These are phyloP conservation scores for Lipomyces spencermartinsiae DNA, from an alignment of 805 yeast species.

Conservation along the genomic window DNA sequence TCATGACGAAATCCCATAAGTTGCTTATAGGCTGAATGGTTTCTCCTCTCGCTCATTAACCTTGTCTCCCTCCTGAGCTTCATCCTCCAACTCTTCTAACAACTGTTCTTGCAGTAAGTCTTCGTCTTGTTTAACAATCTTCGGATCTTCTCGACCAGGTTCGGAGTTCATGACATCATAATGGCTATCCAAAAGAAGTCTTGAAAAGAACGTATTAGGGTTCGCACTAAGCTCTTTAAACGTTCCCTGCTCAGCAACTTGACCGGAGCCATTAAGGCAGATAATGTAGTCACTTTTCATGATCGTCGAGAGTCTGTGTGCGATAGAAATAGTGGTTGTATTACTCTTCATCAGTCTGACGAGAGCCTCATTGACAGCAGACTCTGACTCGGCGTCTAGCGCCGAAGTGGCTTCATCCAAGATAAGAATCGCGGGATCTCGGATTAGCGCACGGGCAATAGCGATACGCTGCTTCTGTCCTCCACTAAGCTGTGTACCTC, in stretches of 20 bases:
- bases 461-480: constrained; percentile 96
- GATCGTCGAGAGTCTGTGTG: constrained; percentile 89
- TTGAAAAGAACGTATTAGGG: constrained; percentile 36
- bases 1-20: not conserved
- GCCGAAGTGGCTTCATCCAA: constrained; percentile 97
- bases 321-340: constrained; percentile 76
- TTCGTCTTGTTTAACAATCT: constrained; percentile 23
- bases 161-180: constrained; percentile 9
- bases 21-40: constrained; percentile 25
- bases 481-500: constrained; percentile 89
- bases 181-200: constrained; percentile 32
- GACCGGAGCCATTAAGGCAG: constrained; percentile 76
- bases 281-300: constrained; percentile 79
- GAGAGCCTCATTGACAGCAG: constrained; percentile 78
- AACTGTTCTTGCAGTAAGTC: constrained; percentile 36
- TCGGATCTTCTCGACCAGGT: constrained; percentile 11
- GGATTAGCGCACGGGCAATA: constrained; percentile 81
- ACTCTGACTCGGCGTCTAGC: constrained; percentile 85
- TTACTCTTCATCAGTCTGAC: constrained; percentile 59
- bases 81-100: constrained; percentile 35
- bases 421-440: constrained; percentile 79
- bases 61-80: constrained; percentile 23
- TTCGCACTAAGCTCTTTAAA: constrained; percentile 59
- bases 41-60: constrained; percentile 14
- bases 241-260: constrained; percentile 73